These are phyloP conservation scores for Gelatoporia subvermispora DNA, from an alignment of 768 basidiomycete genomes.

Conservation along the genomic window DNA sequence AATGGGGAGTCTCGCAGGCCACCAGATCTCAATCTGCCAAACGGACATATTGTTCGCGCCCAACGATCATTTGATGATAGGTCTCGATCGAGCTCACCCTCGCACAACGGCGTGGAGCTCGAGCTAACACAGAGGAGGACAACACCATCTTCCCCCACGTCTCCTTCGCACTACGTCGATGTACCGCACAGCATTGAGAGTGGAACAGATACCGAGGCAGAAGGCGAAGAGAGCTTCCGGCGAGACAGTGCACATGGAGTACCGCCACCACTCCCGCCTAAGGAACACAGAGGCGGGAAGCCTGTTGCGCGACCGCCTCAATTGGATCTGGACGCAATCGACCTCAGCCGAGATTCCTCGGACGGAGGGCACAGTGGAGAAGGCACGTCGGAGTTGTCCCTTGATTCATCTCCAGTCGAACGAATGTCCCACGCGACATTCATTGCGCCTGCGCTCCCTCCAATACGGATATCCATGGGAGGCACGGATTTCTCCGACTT, in stretches of 20 bases:
- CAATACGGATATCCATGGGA: constrained; percentile 87
- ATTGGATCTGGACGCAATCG: constrained; percentile 20
- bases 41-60: constrained; percentile 6
- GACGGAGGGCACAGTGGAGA: constrained; percentile 35
- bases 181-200: constrained; percentile 73
- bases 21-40: constrained; percentile 11
- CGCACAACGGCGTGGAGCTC: constrained; percentile 12
- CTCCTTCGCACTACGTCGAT: constrained; percentile 60
- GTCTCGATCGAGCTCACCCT: constrained; percentile 4
- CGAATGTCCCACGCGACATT: constrained; percentile 68
- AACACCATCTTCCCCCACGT: constrained; percentile 44
- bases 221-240: constrained; percentile 33
- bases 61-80: constrained; percentile 15
- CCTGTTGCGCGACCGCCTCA: constrained; percentile 20
- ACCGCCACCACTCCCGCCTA: constrained; percentile 19
- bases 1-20: constrained; percentile 3
- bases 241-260: constrained; percentile 10
- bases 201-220: constrained; percentile 66
- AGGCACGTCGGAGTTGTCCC: constrained; percentile 20
- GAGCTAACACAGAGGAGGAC: constrained; percentile 26
- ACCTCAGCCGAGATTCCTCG: constrained; percentile 16
- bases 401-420: constrained; percentile 61
- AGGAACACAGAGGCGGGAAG: constrained; percentile 8
- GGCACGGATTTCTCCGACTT: constrained; percentile 77
- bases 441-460: constrained; percentile 83